phyloP scores from a whole-genome alignment of 2,329 filamentous ascomycete genomes.

The Xylariomycetidae sp. region DNA sequence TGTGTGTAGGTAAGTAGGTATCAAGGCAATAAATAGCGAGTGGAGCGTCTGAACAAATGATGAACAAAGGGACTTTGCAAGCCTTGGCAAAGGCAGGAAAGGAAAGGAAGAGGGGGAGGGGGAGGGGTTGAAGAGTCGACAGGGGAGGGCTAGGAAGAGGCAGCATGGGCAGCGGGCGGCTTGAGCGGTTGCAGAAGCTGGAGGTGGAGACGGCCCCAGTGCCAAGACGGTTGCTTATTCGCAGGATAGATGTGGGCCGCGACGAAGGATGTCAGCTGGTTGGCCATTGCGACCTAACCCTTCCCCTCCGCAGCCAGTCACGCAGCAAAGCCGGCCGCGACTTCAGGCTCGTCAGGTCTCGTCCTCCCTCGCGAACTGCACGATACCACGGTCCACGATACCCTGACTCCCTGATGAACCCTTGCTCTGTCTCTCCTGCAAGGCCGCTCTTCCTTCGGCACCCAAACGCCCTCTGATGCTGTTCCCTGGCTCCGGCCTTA shows the following conservation, averaged over 20 bases:
- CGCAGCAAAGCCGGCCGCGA: too few relatives aligned
- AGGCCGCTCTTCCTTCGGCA: conserved; percentile 2
- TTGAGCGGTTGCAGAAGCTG: conserved; percentile 22
- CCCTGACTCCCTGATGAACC: too few relatives aligned
- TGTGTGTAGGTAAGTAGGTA: not conserved
- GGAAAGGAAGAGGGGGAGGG: too few relatives aligned
- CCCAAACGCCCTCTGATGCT: conserved; percentile 14
- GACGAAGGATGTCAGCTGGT: conserved; percentile 31
- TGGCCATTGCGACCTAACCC: conserved; percentile 24
- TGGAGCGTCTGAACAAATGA: conserved; percentile 4
- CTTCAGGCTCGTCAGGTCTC: too few relatives aligned
- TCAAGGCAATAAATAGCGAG: not conserved
- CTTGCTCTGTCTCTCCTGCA: not conserved
- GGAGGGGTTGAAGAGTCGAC: conserved; percentile 3
- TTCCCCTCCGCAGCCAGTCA: conserved; percentile 1
- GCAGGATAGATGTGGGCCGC: conserved; percentile 29
- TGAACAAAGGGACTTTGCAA: too few relatives aligned
- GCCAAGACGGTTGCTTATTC: conserved; percentile 29
- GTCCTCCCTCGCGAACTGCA: too few relatives aligned
- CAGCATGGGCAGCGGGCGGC: too few relatives aligned
- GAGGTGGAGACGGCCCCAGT: conserved; percentile 16
- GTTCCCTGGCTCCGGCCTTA: conserved; percentile 15
- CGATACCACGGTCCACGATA: too few relatives aligned
- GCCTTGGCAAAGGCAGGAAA: too few relatives aligned
- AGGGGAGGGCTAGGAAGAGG: too few relatives aligned